Conservation (phyloP, 2,329 filamentous ascomycete species). For the Emericellopsis atlantica region DNA sequence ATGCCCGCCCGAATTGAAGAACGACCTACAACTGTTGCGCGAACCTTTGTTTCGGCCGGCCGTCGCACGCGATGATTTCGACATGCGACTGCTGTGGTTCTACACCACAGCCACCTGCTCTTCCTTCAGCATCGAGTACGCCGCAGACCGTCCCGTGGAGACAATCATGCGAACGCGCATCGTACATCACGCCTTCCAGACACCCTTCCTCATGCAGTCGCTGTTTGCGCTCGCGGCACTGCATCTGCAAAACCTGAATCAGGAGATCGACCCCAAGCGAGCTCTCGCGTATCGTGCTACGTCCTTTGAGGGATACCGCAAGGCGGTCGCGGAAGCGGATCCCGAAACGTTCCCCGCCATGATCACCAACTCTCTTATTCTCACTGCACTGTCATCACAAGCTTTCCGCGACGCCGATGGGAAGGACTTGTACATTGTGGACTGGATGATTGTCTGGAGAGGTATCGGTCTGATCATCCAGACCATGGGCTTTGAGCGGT, state of each 20-base stretch:
- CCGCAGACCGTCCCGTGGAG: slow-evolving; percentile 20
- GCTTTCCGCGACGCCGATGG: slow-evolving; percentile 33
- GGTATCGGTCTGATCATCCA: slow-evolving; percentile 37
- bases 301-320: slow-evolving; percentile 36
- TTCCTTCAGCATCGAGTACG: slow-evolving; percentile 29
- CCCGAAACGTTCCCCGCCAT: slow-evolving; percentile 35
- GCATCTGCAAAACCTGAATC: slow-evolving; percentile 29
- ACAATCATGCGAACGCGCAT: slow-evolving; percentile 31
- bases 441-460: slow-evolving; percentile 44
- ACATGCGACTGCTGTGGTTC: slow-evolving; percentile 44
- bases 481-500: slow-evolving; percentile 10
- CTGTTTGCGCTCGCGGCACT: slow-evolving; percentile 38
- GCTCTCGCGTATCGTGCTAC: slow-evolving; percentile 31
- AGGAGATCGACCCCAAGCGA: slow-evolving; percentile 23
- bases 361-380: slow-evolving; percentile 35
- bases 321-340: slow-evolving; percentile 32
- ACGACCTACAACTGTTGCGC: slow-evolving; percentile 1
- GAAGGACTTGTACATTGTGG: slow-evolving; percentile 34
- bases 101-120: slow-evolving; percentile 32
- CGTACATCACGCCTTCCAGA: slow-evolving; percentile 35
- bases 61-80: slow-evolving; percentile 20
- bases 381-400: slow-evolving; percentile 36
- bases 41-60: slow-evolving; percentile 17
- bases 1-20: too few species aligned
- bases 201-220: slow-evolving; percentile 41